Conservation (phyloP, 2,329 filamentous ascomycete genomes). For the Xylaria multiplex region DNA sequence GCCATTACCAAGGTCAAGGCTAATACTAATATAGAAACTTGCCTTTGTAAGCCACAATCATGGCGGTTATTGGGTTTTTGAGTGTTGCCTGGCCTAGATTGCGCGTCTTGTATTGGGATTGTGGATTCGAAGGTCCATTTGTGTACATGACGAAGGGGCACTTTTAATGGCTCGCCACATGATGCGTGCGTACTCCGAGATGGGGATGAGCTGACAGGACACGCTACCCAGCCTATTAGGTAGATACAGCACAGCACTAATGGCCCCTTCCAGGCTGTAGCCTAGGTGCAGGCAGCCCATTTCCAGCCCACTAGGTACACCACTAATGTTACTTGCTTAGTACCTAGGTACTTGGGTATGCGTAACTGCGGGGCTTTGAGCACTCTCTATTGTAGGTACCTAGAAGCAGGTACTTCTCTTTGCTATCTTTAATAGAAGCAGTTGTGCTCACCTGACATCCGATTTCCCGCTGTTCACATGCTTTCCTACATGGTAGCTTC, state of each 20-base stretch:
- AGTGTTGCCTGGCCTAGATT: slow-evolving; percentile 31
- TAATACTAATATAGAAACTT: slow-evolving; percentile 16
- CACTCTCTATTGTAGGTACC: background rate
- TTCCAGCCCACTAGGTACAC: background rate
- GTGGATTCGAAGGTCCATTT: slow-evolving; percentile 15
- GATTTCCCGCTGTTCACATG: slow-evolving; percentile 31
- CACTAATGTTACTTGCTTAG: no score
- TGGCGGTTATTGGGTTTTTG: slow-evolving; percentile 6
- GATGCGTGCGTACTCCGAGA: slow-evolving; percentile 10
- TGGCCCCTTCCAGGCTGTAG: background rate
- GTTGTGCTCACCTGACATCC: slow-evolving; percentile 19
- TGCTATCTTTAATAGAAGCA: slow-evolving; percentile 15
- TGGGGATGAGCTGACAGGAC: background rate
- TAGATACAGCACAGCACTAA: slow-evolving; percentile 2
- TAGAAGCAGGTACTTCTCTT: slow-evolving; percentile 7
- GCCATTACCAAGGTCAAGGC: background rate
- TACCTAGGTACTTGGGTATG: slow-evolving; percentile 2
- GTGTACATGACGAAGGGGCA: slow-evolving; percentile 10
- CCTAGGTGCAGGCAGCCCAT: slow-evolving; percentile 5
- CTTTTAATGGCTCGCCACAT: slow-evolving; percentile 26
- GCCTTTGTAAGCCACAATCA: background rate
- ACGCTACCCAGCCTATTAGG: background rate
- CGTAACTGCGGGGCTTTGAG: slow-evolving; percentile 25
- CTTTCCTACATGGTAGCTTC: background rate
- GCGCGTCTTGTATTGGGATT: slow-evolving; percentile 29